Evolutionary conservation across 768 basidiomycete genomes (phyloP), one percentile per base, ranked within the genome.

Genomic region (Kwoniella bestiolae): DNA sequence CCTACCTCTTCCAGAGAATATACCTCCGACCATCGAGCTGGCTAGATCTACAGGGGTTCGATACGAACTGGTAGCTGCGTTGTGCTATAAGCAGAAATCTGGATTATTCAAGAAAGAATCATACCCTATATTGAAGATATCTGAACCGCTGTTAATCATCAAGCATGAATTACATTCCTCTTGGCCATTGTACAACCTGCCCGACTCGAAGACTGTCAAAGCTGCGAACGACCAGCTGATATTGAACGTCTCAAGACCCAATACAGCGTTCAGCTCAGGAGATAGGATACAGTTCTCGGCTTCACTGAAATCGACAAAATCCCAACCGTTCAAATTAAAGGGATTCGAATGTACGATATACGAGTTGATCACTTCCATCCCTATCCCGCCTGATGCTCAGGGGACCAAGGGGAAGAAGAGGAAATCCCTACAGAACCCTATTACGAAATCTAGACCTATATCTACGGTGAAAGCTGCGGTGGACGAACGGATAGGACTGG

Each of bases 141-240:
- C 86, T 21, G 86, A 90, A 34, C 83, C 85, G 12, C 89, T 96
- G 49, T 86, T 88, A 67, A 91, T 96, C 73, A 90, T 92, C 84
- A 96, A 95, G 80, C 93, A 95, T 75, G 94, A 95, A 69, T 83
- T 94, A 6, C 93, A 95, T 75, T 90, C 92, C 3, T 89, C 91
- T 1, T 96, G 94, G 94, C 93, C 94, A 2, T 86, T 94, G 31
- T 95, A 79, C 58, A 73, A 78, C 28, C 34, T 69, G 16, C 76
- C 80, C 5, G 73, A 78, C 38, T 61, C 66, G 5, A 62, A 56
- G 29, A 65, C 67, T 31, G 57, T 65, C 3, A 84, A 86, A 16
- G 81, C 87, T 18, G 73, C 83, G 2, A 86, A 88, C 67, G 89
- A 91, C 3, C 89, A 88, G 28, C 85, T 92, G 18, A 88, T 85